Evolutionary conservation across 2,329 filamentous ascomycete genomes (phyloP), one percentile per base, ranked within the genome.

Genomic region (Penicillium sp.): DNA sequence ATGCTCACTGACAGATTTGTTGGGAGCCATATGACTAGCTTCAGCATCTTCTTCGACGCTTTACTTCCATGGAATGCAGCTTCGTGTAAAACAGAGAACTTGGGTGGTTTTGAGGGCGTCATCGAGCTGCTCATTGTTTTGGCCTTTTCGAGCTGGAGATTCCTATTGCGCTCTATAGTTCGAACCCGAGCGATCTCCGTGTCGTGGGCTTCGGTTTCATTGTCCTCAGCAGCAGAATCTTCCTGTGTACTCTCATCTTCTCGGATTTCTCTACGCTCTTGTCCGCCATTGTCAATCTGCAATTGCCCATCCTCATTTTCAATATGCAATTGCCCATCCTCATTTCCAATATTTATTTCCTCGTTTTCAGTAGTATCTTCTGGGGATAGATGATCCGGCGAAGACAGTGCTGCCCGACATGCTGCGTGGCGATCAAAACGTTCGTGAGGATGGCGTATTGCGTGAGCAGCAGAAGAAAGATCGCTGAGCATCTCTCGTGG

Each of bases 1-100:
- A 96, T 76, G 1, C 90, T 90, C 43, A 96, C 76, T 41, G 90
- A 90, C 61, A 96, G 89, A 70, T 96, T 91, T 82, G 95, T 88
- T 0, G 92, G 93, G 1, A 88, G 88, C 65, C 35, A 37, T 46
- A 57, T 35, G 29, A 53, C 22, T 8, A 50, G n/a, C 37, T 53
- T 57, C n/a, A 51, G 3, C 14, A 39, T 7, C 7, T 53, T 45
- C 26, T 57, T 57, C 14, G 55, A 45, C 35, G 44, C 24, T 44
- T 57, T 57, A 19, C 27, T 49, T 29, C 44, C 37, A 19, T 57
- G 22, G 7, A 21, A 45, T 39, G 35, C 27, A 53, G 46, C 44
- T 47, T 56, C 57, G 19, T 46, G 46, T 16, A 59, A 44, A 47
- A 48, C 14, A 24, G 31, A 14, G 48, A 33, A 51, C 50, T 48